Evolutionary conservation across 2,329 filamentous ascomycete species (phyloP), one percentile per base, ranked within the genome.

Genomic region (Talaromyces pinophilus): DNA sequence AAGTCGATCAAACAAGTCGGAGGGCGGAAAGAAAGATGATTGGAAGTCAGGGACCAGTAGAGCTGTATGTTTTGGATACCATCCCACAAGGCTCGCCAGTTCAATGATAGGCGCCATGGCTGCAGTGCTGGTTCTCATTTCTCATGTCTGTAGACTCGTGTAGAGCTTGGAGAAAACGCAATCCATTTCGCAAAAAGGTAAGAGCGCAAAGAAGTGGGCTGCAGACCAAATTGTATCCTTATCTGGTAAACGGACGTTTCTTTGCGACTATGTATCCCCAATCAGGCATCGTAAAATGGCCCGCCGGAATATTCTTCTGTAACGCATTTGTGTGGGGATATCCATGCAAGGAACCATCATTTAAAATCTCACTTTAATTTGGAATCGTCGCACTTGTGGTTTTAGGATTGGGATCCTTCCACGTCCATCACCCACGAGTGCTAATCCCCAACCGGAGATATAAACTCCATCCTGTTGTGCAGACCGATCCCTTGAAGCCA

Each of bases 1-100:
- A 66, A 52, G 60, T 62, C 50, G 46, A 67, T 62, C 65, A 67
- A 67, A 67, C 65, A 52, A 57, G 52, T 46, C 65, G 61, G 65
- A 67, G 59, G 52, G 54, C 65, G 61, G 65, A 38, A 67, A 35
- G 33, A 28, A 35, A 54, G 25, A 40, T 63, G 61, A 67, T 60
- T 67, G 65, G 60, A 40, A 33, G 52, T 28, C 46, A n/a, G 15
- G 22, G 44, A 25, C 44, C n/a, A 54, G 61, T 54, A 38, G n/a
- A 38, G 48, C 28, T 66, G 50, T 62, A 40, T 48, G 33, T 50
- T 63, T 59, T 33, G 25, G 22, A 22, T 35, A n/a, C 25, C 50
- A 55, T 62, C 15, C 42, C 61, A 60, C 62, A 64, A 64, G 54
- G n/a, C 52, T 64, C 35, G 25, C 50, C 28, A 64, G 17, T n/a